These are phyloP conservation scores for Skeletonema tropicum DNA, from an alignment of 108 stramenopile species.

Conservation along the genomic window DNA sequence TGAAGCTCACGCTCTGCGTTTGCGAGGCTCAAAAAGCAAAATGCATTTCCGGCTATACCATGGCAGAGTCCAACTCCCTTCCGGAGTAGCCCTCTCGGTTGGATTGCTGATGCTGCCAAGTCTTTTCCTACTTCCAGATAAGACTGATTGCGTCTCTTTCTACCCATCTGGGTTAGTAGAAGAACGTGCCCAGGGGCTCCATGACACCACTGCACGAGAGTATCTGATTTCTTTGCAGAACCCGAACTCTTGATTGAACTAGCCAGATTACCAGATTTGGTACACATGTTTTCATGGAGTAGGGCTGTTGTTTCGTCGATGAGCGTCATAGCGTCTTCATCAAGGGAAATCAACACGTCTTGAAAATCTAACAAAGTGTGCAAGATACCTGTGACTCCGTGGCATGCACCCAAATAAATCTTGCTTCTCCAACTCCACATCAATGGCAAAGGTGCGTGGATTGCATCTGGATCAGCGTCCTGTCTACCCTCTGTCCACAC, in stretches of 20 bases:
- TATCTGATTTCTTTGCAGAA: slow-evolving; percentile 19
- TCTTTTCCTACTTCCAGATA: slow-evolving; percentile 55
- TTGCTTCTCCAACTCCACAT: slow-evolving; percentile 69
- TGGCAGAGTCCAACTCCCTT: slow-evolving; percentile 81
- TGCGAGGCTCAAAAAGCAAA: slow-evolving; percentile 60
- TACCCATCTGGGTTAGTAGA: slow-evolving; percentile 34
- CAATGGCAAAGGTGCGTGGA: slow-evolving; percentile 21
- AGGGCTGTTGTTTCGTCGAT: slow-evolving; percentile 48
- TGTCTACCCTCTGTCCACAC: slow-evolving; percentile 49
- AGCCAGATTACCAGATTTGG: slow-evolving; percentile 62
- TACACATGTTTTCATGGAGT: slow-evolving; percentile 26
- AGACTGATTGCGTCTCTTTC: slow-evolving; percentile 17
- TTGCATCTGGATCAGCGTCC: slow-evolving; percentile 11
- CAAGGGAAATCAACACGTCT: slow-evolving; percentile 42
- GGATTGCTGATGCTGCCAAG: slow-evolving; percentile 57
- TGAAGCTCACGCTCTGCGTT: background rate
- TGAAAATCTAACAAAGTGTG: slow-evolving; percentile 53
- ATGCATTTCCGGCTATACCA: slow-evolving; percentile 75
- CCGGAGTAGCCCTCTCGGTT: slow-evolving; percentile 55
- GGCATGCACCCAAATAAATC: slow-evolving; percentile 74
- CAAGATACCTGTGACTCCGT: slow-evolving; percentile 75
- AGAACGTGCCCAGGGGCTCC: slow-evolving; percentile 71
- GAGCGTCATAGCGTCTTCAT: slow-evolving; percentile 11
- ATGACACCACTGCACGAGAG: slow-evolving; percentile 80
- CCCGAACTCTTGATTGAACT: slow-evolving; percentile 24